Base-by-base conservation (phyloP, 139 green algal species). In the Microglena sp. region DNA sequence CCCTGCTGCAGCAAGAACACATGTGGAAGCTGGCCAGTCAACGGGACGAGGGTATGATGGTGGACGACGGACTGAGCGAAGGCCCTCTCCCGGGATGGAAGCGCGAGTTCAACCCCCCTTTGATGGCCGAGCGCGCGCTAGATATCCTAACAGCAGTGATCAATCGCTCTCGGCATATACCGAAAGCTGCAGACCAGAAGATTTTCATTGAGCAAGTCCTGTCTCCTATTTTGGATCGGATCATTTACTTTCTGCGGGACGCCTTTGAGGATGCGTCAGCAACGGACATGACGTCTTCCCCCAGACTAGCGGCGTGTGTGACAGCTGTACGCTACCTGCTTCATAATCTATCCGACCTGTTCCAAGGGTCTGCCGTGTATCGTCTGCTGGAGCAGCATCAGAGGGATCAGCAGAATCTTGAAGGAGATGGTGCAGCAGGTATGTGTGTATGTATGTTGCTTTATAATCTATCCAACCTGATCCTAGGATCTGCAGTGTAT, bases 101-200 rank as follows among this genome's bases (percentile, higher is more conserved):
- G 45, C 53, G 27, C 7, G 64, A 70, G 64, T 70, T 70, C 64
- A 57, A 64, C 34, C 33, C 64, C 15, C 64, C 64, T 1, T 21
- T 18, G 5, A 8, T 62, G 6, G 64, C 64, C 6, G 64, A 70
- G 54, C n/a, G 1, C 21, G 30, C 44, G n/a, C 34, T 46, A 35
- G 64, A 57, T 4, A 28, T 18, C 22, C 26, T 64, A 24, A 36
- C 22, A 5, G 54, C 31, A n/a, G 18, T 62, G 3, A 28, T 70
- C 15, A 36, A 63, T 4, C 24, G 35, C 15, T 70, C 64, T 8
- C 64, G 64, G 4, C 54, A 54, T n/a, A 32, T 54, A n/a, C 53
- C 54, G 4, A 56, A 33, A 11, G 64, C 54, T 30, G 30, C 33
- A 15, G 33, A 60, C 1, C 64, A 70, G 53, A 69, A 50, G 62